Evolutionary conservation across 768 basidiomycete genomes (phyloP), one percentile per base, ranked within the genome.

Genomic region (Dentipellis sp.): DNA sequence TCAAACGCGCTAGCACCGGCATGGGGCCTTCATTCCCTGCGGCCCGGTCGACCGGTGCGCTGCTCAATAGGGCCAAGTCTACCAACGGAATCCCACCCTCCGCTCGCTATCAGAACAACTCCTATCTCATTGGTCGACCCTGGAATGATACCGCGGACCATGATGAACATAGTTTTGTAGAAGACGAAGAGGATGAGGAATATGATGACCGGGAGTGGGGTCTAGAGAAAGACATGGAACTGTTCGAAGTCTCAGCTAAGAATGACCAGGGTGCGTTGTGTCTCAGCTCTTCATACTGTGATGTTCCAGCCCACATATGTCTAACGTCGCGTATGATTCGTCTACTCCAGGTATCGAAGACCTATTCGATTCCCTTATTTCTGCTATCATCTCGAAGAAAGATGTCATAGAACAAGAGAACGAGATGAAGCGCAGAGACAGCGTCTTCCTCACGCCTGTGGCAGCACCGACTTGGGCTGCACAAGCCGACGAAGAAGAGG

Each of bases 241-340:
- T 94, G 16, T 91, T 89, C 61, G 91, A 95, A 67, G 91, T 95
- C 17, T 94, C 91, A 46, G 88, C 94, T 53, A 94, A 94, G 70
- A 91, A 94, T 63, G 87, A 90, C 65, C 65, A 72, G 35, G 93
- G 92, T 93, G 59, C 60, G 82, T 73, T 7, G 9, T 19, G 50
- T 29, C 35, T 1, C 21, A 23, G 4, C n/a, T 16, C 37, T 42
- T 38, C 54, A 42, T 19, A 34, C 46, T n/a, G 22, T n/a, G 35
- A 16, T 46, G 12, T 10, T 35, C 7, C 46, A 21, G 21, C 37
- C 52, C 55, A 14, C 29, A 59, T 55, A 29, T 6, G 29, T 29
- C 29, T 34, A 42, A 35, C 55, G 21, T 17, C n/a, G 19, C 36
- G 11, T 14, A 5, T 19, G 4, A 39, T 10, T 29, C 29, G 3